Base-by-base conservation (phyloP, 2,329 filamentous ascomycete genomes). In the Xylariaceae sp. region DNA sequence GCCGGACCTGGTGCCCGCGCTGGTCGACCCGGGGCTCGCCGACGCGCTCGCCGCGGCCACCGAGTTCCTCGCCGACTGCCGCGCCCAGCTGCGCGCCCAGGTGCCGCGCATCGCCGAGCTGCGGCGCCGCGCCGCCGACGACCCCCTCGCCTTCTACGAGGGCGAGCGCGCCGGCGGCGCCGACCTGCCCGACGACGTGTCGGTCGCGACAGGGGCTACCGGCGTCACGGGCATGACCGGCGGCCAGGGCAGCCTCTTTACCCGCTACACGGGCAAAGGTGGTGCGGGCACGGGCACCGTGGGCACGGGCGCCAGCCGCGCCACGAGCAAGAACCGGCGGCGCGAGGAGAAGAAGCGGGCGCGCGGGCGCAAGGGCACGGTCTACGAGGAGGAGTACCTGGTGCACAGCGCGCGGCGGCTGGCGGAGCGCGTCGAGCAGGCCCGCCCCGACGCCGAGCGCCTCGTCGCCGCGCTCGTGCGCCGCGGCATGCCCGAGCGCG, bases 331-430 rank as follows among this genome's bases (percentile, higher is more conserved):
- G 68, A 95, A 94, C 54, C 78, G 88, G 33, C 72, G 82, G 16
- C 73, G 88, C 14, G 92, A 98, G 60, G 92, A 98, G 67, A 79
- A 94, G 58, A 98, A 98, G 72, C 78, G 90, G 12, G 92, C 92
- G 0, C 70, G 87, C 6, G 92, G 92, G 16, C 90, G 94, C 58
- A 96, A 96, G 67, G 92, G 92, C 9, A 94, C 86, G 12, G 85
- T 98, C 5, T 98, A 98, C 58, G 92, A 98, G 59, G 90, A 96
- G 55, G 92, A 96, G 59, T 98, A 98, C 58, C 74, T 98, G 5
- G 80, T 94, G 38, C 92, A 89, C 57, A 90, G 82, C 46, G 79
- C 96, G 22, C 75, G 81, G 10, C 71, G 92, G 16, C 69, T 98
- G 21, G 75, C 94, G 11, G 87, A 94, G 56, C 72, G 89, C 22